phyloP scores from a whole-genome alignment of 257 asterid genomes.

The Salvia hispanica region DNA sequence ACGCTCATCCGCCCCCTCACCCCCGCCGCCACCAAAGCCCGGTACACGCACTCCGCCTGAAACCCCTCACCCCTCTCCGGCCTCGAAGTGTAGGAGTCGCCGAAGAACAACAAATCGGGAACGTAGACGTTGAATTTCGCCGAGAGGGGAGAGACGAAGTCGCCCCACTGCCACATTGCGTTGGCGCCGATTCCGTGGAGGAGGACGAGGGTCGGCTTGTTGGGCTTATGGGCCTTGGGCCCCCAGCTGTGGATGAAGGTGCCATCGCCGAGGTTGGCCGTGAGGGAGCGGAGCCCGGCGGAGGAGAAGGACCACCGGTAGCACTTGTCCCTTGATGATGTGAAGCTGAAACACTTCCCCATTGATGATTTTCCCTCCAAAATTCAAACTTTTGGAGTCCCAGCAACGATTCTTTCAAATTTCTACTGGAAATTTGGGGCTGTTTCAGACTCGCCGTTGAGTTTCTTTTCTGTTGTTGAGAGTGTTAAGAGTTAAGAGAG shows the following conservation, averaged over 20 bases:
- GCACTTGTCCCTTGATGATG: conserved; percentile 57
- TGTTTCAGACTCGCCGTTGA: conserved; percentile 10
- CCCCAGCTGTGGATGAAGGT: conserved; percentile 76
- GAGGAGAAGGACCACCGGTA: conserved; percentile 60
- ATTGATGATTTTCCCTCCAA: conserved; percentile 5
- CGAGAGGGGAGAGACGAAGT: conserved; percentile 66
- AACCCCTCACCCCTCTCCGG: conserved; percentile 62
- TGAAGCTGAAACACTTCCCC: conserved; percentile 68
- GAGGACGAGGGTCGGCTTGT: conserved; percentile 56
- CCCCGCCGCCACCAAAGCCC: conserved; percentile 62
- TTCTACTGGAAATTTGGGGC: not conserved
- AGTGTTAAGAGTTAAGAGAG: conserved; percentile 1
- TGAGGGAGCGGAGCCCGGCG: conserved; percentile 65
- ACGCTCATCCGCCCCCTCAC: conserved; percentile 49
- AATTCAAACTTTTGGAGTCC: no score
- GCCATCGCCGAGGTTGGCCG: conserved; percentile 62
- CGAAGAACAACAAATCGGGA: conserved; percentile 76
- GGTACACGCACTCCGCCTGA: conserved; percentile 70
- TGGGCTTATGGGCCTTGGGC: conserved; percentile 54
- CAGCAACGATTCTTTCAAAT: not conserved
- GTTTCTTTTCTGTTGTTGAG: not conserved
- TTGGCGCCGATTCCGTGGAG: conserved; percentile 86
- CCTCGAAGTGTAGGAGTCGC: conserved; percentile 64
- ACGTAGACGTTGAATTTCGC: conserved; percentile 70
- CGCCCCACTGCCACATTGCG: conserved; percentile 95